These are phyloP conservation scores for Litchi chinensis DNA, from an alignment of 345 rosid species.

Conservation along the genomic window DNA sequence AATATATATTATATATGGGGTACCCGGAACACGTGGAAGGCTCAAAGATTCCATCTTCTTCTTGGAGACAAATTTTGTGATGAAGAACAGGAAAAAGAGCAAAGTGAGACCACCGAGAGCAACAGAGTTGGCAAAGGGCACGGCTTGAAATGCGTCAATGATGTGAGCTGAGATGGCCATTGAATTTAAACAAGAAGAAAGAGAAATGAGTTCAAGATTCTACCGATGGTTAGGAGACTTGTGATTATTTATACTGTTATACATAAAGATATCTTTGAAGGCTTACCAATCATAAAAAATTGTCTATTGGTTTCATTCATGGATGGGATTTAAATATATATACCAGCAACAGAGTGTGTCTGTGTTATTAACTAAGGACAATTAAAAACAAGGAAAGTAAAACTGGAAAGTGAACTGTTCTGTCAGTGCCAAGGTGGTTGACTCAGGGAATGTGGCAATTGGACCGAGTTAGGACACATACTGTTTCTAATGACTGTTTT, in stretches of 20 bases:
- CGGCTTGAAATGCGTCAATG: conserved; percentile 17
- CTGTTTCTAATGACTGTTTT: no score
- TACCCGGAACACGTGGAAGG: conserved; percentile 72
- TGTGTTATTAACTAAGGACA: no score
- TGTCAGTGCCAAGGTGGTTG: neutral
- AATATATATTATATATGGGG: neutral
- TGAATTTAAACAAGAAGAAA: neutral
- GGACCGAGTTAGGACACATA: neutral
- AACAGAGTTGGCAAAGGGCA: conserved; percentile 42
- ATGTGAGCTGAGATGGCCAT: conserved; percentile 19
- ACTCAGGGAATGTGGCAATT: neutral
- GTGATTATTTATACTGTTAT: neutral
- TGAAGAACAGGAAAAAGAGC: conserved; percentile 40
- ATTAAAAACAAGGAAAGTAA: no score
- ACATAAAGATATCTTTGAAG: neutral
- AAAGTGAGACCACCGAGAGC: conserved; percentile 45
- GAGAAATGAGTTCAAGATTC: conserved; percentile 3
- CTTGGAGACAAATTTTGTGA: conserved; percentile 30
- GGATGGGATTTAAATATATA: neutral
- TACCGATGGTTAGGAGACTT: neutral
- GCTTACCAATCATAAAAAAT: no score
- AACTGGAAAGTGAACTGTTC: neutral
- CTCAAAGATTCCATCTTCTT: conserved; percentile 34
- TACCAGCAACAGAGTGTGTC: no score
- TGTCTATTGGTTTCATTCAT: neutral